Conservation (phyloP, 179 eudicot species). For the Amaranthus tricolor region DNA sequence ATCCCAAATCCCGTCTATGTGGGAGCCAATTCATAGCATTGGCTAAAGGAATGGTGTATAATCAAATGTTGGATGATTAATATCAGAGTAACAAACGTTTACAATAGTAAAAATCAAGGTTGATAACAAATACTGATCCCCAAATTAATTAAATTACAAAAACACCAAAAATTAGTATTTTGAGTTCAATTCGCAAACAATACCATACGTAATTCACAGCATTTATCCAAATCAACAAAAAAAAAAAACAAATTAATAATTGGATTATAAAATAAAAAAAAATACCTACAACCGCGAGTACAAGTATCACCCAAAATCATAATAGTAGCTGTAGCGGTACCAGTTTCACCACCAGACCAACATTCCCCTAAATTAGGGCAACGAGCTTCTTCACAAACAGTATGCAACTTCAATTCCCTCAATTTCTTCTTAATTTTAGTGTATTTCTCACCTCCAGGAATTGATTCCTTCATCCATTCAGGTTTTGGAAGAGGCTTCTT, state of each 20-base stretch:
- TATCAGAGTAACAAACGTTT: no score
- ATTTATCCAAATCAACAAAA: background rate
- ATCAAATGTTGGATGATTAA: no score
- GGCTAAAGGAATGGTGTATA: no score
- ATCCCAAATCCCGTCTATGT: no score
- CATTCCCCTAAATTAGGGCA: constrained; percentile 96
- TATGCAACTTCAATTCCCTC: constrained; percentile 81
- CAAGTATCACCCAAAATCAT: constrained; percentile 98
- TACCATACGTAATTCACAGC: no score
- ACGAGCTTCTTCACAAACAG: constrained; percentile 92
- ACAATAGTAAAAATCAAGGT: no score
- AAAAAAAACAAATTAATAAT: background rate
- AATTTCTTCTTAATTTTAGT: constrained; percentile 77
- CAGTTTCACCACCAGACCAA: constrained; percentile 99
- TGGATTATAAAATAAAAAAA: background rate
- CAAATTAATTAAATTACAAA: no score
- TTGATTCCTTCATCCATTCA: constrained; percentile 90
- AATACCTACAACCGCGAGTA: constrained; percentile 87
- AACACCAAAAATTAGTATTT: no score
- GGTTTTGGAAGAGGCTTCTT: constrained; percentile 93
- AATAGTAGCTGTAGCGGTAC: constrained; percentile 94
- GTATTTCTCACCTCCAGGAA: constrained; percentile 90
- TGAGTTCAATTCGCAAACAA: no score
- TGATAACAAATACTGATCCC: no score
- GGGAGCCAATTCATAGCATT: no score